Evolutionary conservation across 2,329 filamentous ascomycete genomes (phyloP).

Genomic region (Trichoderma brevicompactum): DNA sequence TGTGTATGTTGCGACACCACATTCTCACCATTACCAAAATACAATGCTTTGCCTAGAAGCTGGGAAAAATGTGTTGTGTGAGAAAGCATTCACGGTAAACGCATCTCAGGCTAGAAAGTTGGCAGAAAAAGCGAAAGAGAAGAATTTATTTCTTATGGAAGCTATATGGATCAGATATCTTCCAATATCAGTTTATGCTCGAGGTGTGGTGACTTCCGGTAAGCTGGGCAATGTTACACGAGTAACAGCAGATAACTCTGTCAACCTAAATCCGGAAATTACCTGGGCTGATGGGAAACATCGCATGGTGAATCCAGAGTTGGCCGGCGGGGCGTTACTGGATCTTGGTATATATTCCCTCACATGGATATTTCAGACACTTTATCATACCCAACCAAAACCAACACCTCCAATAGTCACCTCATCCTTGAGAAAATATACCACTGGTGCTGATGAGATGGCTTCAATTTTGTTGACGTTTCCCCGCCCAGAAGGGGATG

Average conservation of each 20-base stretch:
- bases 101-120: not conserved
- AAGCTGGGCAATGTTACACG: not conserved
- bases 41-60: not conserved
- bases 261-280: not conserved
- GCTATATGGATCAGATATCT: not conserved
- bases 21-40: slow-evolving; percentile 1
- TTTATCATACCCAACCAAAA: not conserved
- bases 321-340: not conserved
- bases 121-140: not conserved
- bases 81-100: not conserved
- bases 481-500: not conserved
- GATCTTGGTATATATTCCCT: not conserved
- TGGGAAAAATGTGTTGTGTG: not conserved
- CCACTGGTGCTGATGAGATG: not conserved
- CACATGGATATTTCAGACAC: not conserved
- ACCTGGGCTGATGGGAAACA: not conserved
- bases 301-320: not conserved
- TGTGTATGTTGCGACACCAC: not conserved
- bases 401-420: not conserved
- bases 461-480: not conserved
- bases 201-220: not conserved
- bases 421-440: not conserved
- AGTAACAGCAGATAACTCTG: not conserved
- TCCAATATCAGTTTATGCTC: not conserved
- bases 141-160: not conserved